phyloP scores from a whole-genome alignment of 495 filamentous ascomycete genomes.

The Amorphotheca resinae region DNA sequence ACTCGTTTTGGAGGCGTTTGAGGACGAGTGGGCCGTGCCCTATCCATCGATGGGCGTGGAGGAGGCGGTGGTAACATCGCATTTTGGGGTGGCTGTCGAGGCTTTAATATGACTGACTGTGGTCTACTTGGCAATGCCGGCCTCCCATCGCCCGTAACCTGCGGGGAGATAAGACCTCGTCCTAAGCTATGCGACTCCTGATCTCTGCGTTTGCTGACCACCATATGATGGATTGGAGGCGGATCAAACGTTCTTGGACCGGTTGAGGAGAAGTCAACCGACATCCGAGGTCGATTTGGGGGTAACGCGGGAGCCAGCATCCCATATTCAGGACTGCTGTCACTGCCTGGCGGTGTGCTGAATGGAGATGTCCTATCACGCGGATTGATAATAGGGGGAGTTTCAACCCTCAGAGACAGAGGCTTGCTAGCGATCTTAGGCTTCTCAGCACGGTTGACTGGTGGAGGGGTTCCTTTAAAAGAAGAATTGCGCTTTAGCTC shows the following conservation, averaged over 20 bases:
- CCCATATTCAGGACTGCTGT: constrained; percentile 43
- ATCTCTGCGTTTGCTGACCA: constrained; percentile 23
- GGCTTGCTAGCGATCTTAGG: constrained; percentile 52
- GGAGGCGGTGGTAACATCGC: constrained; percentile 33
- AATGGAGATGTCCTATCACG: constrained; percentile 70
- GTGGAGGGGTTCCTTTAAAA: constrained; percentile 43
- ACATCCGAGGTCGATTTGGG: constrained; percentile 20
- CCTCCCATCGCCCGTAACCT: constrained; percentile 34
- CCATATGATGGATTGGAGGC: constrained; percentile 36
- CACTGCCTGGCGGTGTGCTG: constrained; percentile 74
- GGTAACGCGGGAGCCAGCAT: constrained; percentile 28
- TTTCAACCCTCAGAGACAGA: constrained; percentile 18
- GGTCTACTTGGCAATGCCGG: constrained; percentile 50
- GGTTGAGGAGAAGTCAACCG: constrained; percentile 4
- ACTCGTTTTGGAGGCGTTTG: constrained; percentile 36
- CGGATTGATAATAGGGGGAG: constrained; percentile 4
- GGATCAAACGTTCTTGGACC: constrained; percentile 27
- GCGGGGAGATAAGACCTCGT: constrained; percentile 22
- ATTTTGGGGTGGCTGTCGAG: constrained; percentile 15
- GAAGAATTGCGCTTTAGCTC: constrained; percentile 34
- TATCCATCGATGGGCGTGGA: constrained; percentile 28
- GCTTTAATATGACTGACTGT: constrained; percentile 19
- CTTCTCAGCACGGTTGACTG: constrained; percentile 71
- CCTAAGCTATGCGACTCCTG: constrained; percentile 25
- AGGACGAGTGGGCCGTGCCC: constrained; percentile 11